phyloP scores from a whole-genome alignment of 495 filamentous ascomycete species.

The Schizothecium vesticola region DNA sequence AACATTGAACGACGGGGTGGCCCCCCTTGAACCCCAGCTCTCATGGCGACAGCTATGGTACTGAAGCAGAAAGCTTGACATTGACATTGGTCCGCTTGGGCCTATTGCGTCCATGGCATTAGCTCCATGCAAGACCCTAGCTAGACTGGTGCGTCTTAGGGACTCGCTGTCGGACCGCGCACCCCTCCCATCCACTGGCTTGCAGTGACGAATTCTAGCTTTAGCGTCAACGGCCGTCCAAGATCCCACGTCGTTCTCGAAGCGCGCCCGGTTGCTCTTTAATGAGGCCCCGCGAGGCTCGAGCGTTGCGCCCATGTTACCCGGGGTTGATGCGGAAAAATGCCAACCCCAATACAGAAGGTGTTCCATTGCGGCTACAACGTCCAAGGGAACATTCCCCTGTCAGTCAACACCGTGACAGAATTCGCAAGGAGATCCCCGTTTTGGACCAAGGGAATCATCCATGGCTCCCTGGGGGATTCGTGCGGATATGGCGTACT shows the following conservation, averaged over 20 bases:
- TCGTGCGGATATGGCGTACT: not conserved
- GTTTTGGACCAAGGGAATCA: not conserved
- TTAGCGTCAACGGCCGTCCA: not conserved
- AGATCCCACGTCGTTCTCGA: not conserved
- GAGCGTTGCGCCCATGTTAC: not conserved
- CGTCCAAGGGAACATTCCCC: not conserved
- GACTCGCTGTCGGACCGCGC: not conserved
- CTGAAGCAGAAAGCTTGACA: not conserved
- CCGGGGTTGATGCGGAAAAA: not conserved
- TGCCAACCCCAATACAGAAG: not conserved
- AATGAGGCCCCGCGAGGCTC: not conserved
- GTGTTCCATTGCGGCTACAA: not conserved
- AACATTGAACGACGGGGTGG: too few relatives aligned
- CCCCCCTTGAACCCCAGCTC: too few relatives aligned
- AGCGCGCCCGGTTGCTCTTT: not conserved
- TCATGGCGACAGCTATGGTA: too few relatives aligned
- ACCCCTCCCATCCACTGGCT: not conserved
- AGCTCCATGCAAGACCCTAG: not conserved
- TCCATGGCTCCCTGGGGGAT: not conserved
- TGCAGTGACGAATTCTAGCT: not conserved
- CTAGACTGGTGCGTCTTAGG: not conserved
- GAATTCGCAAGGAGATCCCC: not conserved
- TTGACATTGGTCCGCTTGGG: not conserved
- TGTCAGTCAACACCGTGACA: not conserved
- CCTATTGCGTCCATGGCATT: not conserved